A percentile compares a stretch with the other conserved stretches of the same genome.
These are phyloP conservation scores for Filobasidium wieringae DNA, from an alignment of 768 basidiomycete genomes.

Conservation along the genomic window DNA sequence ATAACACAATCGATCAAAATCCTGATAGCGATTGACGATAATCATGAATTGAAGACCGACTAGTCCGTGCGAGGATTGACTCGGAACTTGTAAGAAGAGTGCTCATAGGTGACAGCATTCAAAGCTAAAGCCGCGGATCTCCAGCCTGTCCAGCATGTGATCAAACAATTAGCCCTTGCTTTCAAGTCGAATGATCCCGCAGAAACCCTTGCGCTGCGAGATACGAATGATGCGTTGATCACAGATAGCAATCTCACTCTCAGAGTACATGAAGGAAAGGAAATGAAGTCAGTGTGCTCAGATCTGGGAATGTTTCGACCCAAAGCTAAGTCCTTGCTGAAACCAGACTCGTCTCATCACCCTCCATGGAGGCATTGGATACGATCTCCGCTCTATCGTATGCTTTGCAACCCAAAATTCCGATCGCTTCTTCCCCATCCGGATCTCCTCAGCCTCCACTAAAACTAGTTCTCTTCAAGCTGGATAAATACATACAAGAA, in stretches of 20 bases:
- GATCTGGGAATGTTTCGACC: neutral
- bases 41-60: neutral
- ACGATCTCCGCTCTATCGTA: conserved; percentile 22
- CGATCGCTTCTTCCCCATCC: conserved; percentile 8
- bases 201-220: conserved; percentile 30
- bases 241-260: conserved; percentile 31
- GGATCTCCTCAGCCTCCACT: conserved; percentile 14
- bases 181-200: conserved; percentile 30
- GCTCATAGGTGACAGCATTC: too few species aligned
- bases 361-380: conserved; percentile 27
- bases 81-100: neutral
- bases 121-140: neutral
- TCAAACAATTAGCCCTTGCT: conserved; percentile 29
- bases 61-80: neutral
- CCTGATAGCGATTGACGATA: neutral
- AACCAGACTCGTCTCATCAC: conserved; percentile 27
- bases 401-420: conserved; percentile 13
- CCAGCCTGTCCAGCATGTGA: conserved; percentile 25
- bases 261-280: conserved; percentile 25
- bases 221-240: conserved; percentile 28
- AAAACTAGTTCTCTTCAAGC: conserved; percentile 35
- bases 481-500: conserved; percentile 33
- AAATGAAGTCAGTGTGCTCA: conserved; percentile 21
- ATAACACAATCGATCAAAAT: neutral
- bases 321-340: neutral